Base-by-base conservation (phyloP, 2,329 filamentous ascomycete species). In the Hymenoscyphus linearis region DNA sequence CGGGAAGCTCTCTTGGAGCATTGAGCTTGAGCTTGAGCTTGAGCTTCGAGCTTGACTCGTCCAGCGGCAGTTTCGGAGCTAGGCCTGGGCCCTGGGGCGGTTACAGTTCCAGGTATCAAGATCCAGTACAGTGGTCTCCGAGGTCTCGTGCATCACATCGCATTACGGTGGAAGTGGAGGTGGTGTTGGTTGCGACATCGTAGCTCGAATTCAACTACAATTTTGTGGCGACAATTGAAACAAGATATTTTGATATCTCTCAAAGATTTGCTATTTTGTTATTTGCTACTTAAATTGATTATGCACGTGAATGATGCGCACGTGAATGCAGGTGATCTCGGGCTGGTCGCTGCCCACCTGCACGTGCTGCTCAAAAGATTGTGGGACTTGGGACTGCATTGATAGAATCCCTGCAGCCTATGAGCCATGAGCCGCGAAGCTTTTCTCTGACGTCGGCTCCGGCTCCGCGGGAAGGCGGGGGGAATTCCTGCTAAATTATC, bases 401-500 rank as follows among this genome's bases (percentile, higher is more conserved):
- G 31, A 31, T 31, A 4, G 3, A 47, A 47, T 18, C 55, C 55
- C 37, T 57, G 37, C 36, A 13, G 31, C 31, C n/a, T 14, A n/a
- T 36, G n/a, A n/a, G n/a, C n/a, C n/a, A n/a, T 27, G 35, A 22
- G 16, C 55, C 34, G 36, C 55, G 54, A 54, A 54, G 34, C 27
- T 35, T 54, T 35, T 16, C 26, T 35, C 57, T 59, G 58, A 60
- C 58, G 58, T 55, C 25, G 50, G 58, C 53, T 14, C n/a, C 25
- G 50, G 58, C 53, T 14, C n/a, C 40, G 58, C 12, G 31, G 31
- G 35, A 27, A 54, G 58, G 58, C 40, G 58, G 58, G 52, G 58
- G 36, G 22, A 10, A 27, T 18, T 22, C 13, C 25, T 44, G 34
- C 47, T 22, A 47, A 57, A 47, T 47, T 47, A 47, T 47, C 40